Evolutionary conservation across 2,329 filamentous ascomycete species (phyloP).

Genomic region (Pseudogymnoascus sp.): DNA sequence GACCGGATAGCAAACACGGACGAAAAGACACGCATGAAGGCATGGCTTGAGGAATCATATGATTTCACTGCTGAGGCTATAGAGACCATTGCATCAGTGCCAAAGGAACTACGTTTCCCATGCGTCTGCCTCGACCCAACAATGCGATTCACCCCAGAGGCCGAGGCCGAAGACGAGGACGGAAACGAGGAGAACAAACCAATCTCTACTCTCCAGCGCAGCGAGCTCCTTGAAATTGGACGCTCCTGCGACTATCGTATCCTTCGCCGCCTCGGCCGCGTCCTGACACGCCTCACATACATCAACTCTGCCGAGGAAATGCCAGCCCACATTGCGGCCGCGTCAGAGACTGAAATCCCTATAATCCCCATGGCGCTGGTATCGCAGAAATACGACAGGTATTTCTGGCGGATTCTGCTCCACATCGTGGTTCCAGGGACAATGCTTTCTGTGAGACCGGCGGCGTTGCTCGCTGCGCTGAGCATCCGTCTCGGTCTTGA

Average conservation of each 20-base stretch:
- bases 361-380: neutral
- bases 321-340: neutral
- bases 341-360: neutral
- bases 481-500: neutral
- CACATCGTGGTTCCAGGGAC: neutral
- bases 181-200: constrained; percentile 22
- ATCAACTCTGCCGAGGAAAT: neutral
- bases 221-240: constrained; percentile 44
- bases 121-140: constrained; percentile 45
- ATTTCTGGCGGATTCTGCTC: neutral
- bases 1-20: constrained; percentile 4
- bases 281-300: constrained; percentile 37
- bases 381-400: neutral
- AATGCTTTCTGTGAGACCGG: neutral
- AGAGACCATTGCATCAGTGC: constrained; percentile 32
- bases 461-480: neutral
- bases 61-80: constrained; percentile 40
- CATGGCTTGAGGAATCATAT: constrained; percentile 45
- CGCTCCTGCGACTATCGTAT: constrained; percentile 43
- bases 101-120: constrained; percentile 35
- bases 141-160: constrained; percentile 27
- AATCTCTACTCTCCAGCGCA: constrained; percentile 34
- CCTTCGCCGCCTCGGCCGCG: constrained; percentile 39
- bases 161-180: constrained; percentile 14
- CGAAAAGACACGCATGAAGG: constrained; percentile 35